phyloP scores from a whole-genome alignment of 2,329 filamentous ascomycete genomes.

The Nemania diffusa region DNA sequence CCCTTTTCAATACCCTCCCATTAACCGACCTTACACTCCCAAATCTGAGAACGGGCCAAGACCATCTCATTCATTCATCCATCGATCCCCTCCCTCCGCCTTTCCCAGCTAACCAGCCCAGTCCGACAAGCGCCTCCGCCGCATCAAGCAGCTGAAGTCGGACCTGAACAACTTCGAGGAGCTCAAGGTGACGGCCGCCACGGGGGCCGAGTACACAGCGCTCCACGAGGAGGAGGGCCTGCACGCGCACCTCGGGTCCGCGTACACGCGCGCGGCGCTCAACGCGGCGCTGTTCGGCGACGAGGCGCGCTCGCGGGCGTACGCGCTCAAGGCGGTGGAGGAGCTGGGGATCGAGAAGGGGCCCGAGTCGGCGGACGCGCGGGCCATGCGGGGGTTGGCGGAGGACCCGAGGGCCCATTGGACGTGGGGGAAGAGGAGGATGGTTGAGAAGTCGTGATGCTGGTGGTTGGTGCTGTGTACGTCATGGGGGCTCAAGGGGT shows the following conservation, averaged over 20 bases:
- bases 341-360: conserved; percentile 51
- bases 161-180: conserved; percentile 42
- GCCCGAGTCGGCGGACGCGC: conserved; percentile 42
- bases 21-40: too few species aligned
- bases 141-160: conserved; percentile 45
- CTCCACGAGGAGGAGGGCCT: conserved; percentile 51
- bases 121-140: conserved; percentile 50
- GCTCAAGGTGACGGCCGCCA: conserved; percentile 44
- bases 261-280: conserved; percentile 53
- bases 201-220: conserved; percentile 45
- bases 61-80: neutral
- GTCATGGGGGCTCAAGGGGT: neutral
- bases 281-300: conserved; percentile 53
- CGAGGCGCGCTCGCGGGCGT: conserved; percentile 46
- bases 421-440: conserved; percentile 36
- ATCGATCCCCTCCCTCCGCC: neutral
- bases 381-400: conserved; percentile 49
- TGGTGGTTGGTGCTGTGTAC: neutral
- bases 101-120: neutral
- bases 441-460: neutral
- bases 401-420: conserved; percentile 41
- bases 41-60: neutral
- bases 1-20: neutral
- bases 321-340: conserved; percentile 49
- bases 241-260: conserved; percentile 49